These are phyloP conservation scores for Rubus idaeus DNA, from an alignment of 306 rosid species.

Conservation along the genomic window DNA sequence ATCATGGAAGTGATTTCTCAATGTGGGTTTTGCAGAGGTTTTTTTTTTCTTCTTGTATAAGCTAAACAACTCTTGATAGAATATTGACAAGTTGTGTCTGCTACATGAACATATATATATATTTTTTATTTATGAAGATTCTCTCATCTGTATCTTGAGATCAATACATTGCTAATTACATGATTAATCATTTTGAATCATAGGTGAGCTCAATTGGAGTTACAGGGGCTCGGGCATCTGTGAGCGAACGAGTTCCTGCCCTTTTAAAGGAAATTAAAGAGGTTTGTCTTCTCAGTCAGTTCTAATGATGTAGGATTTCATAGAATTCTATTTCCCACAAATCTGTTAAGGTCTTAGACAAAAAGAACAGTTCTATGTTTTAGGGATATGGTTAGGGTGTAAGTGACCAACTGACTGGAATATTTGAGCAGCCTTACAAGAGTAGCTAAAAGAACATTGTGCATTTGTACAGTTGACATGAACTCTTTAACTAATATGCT, in stretches of 20 bases:
- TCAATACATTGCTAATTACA: slow-evolving; percentile 7
- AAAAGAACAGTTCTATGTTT: background rate
- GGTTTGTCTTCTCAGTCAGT: slow-evolving; percentile 47
- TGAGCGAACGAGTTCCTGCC: slow-evolving; percentile 54
- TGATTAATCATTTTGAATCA: slow-evolving; percentile 26
- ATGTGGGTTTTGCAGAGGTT: background rate
- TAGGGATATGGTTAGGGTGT: background rate
- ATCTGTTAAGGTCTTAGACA: background rate
- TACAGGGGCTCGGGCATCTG: slow-evolving; percentile 86
- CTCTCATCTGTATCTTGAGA: slow-evolving; percentile 1
- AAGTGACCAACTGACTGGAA: background rate
- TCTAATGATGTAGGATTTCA: background rate
- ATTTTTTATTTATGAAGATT: background rate
- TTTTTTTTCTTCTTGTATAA: background rate
- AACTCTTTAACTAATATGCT: background rate
- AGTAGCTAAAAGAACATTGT: background rate
- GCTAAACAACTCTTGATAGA: background rate
- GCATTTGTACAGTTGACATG: background rate
- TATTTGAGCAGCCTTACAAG: background rate
- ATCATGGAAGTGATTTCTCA: background rate
- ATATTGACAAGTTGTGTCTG: background rate
- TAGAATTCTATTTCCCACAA: background rate
- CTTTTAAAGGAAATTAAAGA: slow-evolving; percentile 73
- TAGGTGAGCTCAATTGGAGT: slow-evolving; percentile 94
- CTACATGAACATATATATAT: background rate